These are phyloP conservation scores for Diaporthe batatas DNA, from an alignment of 2,329 filamentous ascomycete genomes.

Conservation along the genomic window DNA sequence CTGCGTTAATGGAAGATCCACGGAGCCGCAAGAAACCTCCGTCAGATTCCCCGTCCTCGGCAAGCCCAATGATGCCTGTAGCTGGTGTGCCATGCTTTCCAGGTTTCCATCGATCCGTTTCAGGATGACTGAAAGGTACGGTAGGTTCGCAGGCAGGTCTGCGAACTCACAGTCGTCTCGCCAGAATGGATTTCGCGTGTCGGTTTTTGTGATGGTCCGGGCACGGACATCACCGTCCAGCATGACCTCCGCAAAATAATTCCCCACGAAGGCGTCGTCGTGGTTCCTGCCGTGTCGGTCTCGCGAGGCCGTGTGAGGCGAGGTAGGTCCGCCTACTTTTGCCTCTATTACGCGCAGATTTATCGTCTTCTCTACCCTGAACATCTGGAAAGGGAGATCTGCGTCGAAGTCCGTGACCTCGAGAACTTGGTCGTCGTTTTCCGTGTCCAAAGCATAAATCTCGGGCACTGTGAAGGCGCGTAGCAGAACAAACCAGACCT, in stretches of 20 bases:
- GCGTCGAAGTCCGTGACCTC: slow-evolving; percentile 57
- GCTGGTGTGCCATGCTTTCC: slow-evolving; percentile 60
- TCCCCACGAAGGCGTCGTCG: slow-evolving; percentile 67
- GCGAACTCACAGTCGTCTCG: slow-evolving; percentile 83
- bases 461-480: slow-evolving; percentile 94
- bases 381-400: slow-evolving; percentile 63
- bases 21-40: slow-evolving; percentile 74
- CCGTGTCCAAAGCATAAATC: slow-evolving; percentile 76
- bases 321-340: slow-evolving; percentile 63
- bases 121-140: slow-evolving; percentile 77
- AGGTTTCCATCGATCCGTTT: slow-evolving; percentile 72
- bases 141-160: slow-evolving; percentile 78
- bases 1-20: slow-evolving; percentile 86
- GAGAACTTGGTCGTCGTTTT: slow-evolving; percentile 57
- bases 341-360: slow-evolving; percentile 72
- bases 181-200: slow-evolving; percentile 84
- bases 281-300: slow-evolving; percentile 53
- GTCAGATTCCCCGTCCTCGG: slow-evolving; percentile 59
- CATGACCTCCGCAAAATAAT: slow-evolving; percentile 84
- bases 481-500: slow-evolving; percentile 95
- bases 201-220: slow-evolving; percentile 78
- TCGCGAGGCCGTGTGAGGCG: slow-evolving; percentile 47
- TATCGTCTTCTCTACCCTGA: slow-evolving; percentile 73
- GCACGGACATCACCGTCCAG: slow-evolving; percentile 84
- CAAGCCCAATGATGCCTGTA: slow-evolving; percentile 58